Evolutionary conservation across 345 rosid genomes (phyloP).

Genomic region (Streptanthus diversifolius): DNA sequence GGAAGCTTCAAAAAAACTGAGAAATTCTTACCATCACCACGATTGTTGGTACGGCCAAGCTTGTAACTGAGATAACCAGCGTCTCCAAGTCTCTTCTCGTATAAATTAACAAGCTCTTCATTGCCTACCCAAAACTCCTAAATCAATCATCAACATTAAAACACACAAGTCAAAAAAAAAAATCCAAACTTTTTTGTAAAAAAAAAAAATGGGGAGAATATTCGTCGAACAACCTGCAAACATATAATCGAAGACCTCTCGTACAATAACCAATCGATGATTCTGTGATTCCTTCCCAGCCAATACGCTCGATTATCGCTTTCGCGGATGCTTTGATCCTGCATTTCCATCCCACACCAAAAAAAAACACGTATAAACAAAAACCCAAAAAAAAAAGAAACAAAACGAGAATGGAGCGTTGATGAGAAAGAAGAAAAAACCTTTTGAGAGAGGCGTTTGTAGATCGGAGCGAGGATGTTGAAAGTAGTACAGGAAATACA

Average conservation of each 20-base stretch:
- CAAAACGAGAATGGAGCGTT: neutral
- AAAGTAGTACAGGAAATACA: slow-evolving; percentile 84
- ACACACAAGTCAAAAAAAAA: neutral
- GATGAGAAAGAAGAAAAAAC: slow-evolving; percentile 8
- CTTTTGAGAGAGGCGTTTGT: slow-evolving; percentile 68
- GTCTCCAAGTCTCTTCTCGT: slow-evolving; percentile 75
- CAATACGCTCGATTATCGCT: slow-evolving; percentile 70
- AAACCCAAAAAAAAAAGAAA: neutral
- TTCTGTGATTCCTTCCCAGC: slow-evolving; percentile 71
- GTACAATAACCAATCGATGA: slow-evolving; percentile 68
- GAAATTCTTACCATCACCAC: slow-evolving; percentile 71
- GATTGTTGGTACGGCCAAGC: slow-evolving; percentile 88
- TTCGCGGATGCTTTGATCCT: slow-evolving; percentile 72
- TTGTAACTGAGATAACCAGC: slow-evolving; percentile 81
- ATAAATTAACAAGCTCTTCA: slow-evolving; percentile 75
- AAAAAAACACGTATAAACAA: neutral
- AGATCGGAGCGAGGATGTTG: slow-evolving; percentile 87
- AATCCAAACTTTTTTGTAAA: neutral
- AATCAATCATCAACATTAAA: neutral
- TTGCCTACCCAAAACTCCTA: slow-evolving; percentile 97
- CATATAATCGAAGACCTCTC: slow-evolving; percentile 89
- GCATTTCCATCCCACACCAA: slow-evolving; percentile 7
- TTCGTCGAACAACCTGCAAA: slow-evolving; percentile 58
- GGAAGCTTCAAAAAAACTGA: neutral
- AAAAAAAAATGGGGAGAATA: neutral